Conservation (phyloP, 2,329 filamentous ascomycete species). For the Neophaeococcomyces aloes region DNA sequence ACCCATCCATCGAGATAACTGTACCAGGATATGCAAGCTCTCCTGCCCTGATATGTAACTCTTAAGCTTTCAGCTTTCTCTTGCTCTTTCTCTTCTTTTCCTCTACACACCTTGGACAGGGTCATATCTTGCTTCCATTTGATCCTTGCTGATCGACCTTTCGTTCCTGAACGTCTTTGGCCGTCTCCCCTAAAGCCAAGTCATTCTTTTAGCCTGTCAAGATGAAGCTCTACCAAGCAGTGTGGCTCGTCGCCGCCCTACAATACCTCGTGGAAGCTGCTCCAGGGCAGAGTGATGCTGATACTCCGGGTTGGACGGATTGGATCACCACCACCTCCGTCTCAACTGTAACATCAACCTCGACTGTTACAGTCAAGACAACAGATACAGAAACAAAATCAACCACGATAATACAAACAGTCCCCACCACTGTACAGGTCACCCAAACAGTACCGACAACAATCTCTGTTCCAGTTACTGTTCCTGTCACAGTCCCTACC, state of each 20-base stretch:
- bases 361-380: not conserved
- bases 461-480: not conserved
- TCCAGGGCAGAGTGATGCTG: not conserved
- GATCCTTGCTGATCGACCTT: too few relatives aligned
- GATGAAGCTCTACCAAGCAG: not conserved
- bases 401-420: conserved; percentile 4
- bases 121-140: too few relatives aligned
- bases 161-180: too few relatives aligned
- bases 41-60: too few relatives aligned
- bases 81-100: too few relatives aligned
- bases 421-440: not conserved
- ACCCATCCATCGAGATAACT: too few relatives aligned
- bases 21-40: too few relatives aligned
- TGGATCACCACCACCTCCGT: not conserved
- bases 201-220: not conserved
- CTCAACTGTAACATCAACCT: not conserved
- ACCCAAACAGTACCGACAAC: conserved; percentile 1
- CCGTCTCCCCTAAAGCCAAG: not conserved
- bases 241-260: not conserved
- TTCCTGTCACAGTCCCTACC: not conserved
- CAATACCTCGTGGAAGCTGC: not conserved
- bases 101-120: too few relatives aligned
- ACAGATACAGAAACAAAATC: too few relatives aligned
- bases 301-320: not conserved
- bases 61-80: too few relatives aligned